Base-by-base conservation (phyloP, 2,329 filamentous ascomycete genomes). In the Trichoderma koningii region DNA sequence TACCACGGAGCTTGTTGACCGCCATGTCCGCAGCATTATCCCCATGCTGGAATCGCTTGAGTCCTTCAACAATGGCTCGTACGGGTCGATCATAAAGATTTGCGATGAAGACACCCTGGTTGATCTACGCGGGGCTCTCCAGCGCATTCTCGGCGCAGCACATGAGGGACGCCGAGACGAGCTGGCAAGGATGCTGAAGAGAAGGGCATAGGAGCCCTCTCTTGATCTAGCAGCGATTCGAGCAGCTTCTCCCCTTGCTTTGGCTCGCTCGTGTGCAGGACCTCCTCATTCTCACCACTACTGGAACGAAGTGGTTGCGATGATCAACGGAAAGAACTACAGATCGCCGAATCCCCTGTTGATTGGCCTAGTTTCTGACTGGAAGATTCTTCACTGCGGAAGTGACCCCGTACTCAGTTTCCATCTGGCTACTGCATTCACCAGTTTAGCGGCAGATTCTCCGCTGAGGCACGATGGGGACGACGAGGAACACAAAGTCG, bases 321-420 rank as follows among this genome's bases (percentile, higher is more conserved):
- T 73, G 26, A 69, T 70, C 9, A 63, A 57, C 12, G 42, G 59
- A 12, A 50, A 59, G 4, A 63, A 66, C 17, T 67, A 23, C 47
- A 28, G 69, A 21, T 57, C 71, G 1, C 75, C 76, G n/a, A 84
- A 85, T 68, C 84, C 85, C 45, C 71, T 81, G 45, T 79, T 82
- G 62, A 74, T 77, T 2, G 26, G 69, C 66, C n/a, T 76, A 0
- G 65, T 80, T 3, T 77, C 76, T 0, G 66, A 72, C 3, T 66
- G 71, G n/a, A 73, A 75, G 1, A 67, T 75, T 2, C 73, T 87
- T 30, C 80, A 83, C 65, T 81, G 82, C 69, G 77, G 75, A 5
- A 78, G 78, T 4, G 77, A 87, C 66, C 85, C 86, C 0, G 67
- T 86, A 0, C 69, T 82, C 6, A 81, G 85, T 1, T 89, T 84